Evolutionary conservation across 345 rosid genomes (phyloP).

Genomic region (Cardamine chenopodiifolia): DNA sequence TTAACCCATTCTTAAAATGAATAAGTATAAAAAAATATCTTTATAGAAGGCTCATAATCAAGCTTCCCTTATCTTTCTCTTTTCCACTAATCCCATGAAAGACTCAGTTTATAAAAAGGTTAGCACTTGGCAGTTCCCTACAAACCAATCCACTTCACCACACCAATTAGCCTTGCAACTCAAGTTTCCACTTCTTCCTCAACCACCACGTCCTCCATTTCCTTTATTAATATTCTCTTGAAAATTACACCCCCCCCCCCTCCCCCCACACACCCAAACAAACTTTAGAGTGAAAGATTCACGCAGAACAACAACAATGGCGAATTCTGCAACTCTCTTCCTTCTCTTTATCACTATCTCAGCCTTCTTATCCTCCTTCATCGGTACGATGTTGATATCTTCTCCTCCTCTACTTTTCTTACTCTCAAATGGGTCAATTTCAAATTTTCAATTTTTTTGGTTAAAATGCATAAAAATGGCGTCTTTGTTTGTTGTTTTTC

Average conservation of each 20-base stretch:
- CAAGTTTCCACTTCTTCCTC: conserved; percentile 39
- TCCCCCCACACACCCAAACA: not conserved
- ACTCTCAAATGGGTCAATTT: not conserved
- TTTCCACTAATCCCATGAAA: conserved; percentile 36
- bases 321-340: conserved; percentile 35
- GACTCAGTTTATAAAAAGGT: conserved; percentile 32
- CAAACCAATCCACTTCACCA: conserved; percentile 35
- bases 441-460: not conserved
- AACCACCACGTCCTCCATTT: conserved; percentile 25
- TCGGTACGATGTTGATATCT: conserved; percentile 35
- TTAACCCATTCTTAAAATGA: conserved; percentile 20
- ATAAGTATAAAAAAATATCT: not conserved
- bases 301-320: conserved; percentile 42
- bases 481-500: not conserved
- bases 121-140: conserved; percentile 32
- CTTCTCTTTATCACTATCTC: conserved; percentile 43
- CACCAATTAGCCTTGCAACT: conserved; percentile 26
- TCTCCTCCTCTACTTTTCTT: not conserved
- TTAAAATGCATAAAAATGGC: not conserved
- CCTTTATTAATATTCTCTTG: conserved; percentile 24
- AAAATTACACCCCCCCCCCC: no score
- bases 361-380: conserved; percentile 26
- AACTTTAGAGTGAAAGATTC: conserved; percentile 27
- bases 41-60: conserved; percentile 23
- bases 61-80: conserved; percentile 12